These are phyloP conservation scores for Fimicolochytrium jonesii DNA, from an alignment of 192 early-diverging fungal species.

Conservation along the genomic window DNA sequence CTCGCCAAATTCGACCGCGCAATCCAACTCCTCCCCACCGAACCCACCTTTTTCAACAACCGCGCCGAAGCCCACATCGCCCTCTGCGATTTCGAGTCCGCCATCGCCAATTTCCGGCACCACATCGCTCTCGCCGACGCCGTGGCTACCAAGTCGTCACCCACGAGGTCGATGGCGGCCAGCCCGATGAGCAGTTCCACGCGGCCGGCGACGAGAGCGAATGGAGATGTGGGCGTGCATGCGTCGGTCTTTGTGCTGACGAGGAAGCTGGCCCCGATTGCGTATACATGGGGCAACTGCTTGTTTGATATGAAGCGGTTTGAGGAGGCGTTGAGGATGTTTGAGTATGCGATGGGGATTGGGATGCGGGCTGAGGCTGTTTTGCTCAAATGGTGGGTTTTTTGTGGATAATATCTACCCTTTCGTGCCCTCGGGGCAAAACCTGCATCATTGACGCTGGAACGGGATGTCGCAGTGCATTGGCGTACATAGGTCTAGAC, in stretches of 20 bases:
- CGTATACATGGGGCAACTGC: conserved; percentile 41
- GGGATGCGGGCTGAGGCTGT: conserved; percentile 22
- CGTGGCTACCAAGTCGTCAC: no score
- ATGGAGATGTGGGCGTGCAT: no score
- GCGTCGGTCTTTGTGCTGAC: neutral
- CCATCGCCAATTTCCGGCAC: conserved; percentile 35
- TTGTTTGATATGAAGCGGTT: conserved; percentile 44
- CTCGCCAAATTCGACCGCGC: conserved; percentile 33
- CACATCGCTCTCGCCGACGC: neutral
- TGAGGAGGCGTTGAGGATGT: conserved; percentile 33
- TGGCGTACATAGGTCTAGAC: conserved; percentile 29
- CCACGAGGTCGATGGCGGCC: no score
- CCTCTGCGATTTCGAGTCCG: conserved; percentile 32
- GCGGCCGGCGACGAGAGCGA: no score
- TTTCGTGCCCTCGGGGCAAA: no score
- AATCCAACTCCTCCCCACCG: conserved; percentile 33
- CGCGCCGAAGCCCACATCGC: conserved; percentile 38
- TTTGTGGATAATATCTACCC: no score
- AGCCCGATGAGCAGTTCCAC: no score
- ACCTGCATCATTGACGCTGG: no score
- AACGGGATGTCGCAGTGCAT: conserved; percentile 14
- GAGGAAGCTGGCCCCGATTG: neutral
- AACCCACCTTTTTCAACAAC: conserved; percentile 39
- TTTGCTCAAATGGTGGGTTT: conserved; percentile 23
- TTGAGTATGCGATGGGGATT: conserved; percentile 21